Conservation (phyloP, 1,284 basidiomycete genomes). For the Tilletia caries region DNA sequence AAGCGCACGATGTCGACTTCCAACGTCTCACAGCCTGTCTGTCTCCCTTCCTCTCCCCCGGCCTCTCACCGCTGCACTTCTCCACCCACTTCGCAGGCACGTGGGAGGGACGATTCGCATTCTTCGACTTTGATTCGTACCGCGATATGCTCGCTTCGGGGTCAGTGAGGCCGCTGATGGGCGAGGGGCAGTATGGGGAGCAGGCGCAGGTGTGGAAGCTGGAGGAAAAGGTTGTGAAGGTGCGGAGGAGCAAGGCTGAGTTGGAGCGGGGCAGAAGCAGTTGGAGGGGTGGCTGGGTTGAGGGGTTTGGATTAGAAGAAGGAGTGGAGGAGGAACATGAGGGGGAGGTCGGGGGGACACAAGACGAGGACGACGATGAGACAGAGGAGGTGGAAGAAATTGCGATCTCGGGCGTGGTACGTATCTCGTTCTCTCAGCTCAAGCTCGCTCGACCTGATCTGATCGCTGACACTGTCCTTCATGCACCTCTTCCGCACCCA, state of each 20-base stretch:
- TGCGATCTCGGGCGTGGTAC: neutral
- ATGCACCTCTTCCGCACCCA: slow-evolving; percentile 4
- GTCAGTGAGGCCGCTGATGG: slow-evolving; percentile 56
- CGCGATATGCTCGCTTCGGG: slow-evolving; percentile 57
- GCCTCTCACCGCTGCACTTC: slow-evolving; percentile 55
- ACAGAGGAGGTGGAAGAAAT: slow-evolving; percentile 4
- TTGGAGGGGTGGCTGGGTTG: neutral
- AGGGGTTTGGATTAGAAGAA: slow-evolving; percentile 18
- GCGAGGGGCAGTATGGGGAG: slow-evolving; percentile 59
- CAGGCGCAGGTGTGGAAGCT: slow-evolving; percentile 62
- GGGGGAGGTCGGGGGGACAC: neutral
- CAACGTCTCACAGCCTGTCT: slow-evolving; percentile 32
- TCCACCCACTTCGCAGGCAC: slow-evolving; percentile 57
- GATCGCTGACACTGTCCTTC: neutral
- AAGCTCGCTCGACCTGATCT: neutral
- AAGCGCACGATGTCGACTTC: slow-evolving; percentile 41
- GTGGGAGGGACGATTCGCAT: slow-evolving; percentile 62
- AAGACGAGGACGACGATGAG: slow-evolving; percentile 13
- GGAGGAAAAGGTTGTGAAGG: slow-evolving; percentile 56
- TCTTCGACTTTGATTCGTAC: slow-evolving; percentile 62
- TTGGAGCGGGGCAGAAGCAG: neutral
- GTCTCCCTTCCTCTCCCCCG: slow-evolving; percentile 54
- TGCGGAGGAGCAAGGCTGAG: slow-evolving; percentile 14
- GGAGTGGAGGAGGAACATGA: slow-evolving; percentile 18
- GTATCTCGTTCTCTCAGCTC: neutral